Evolutionary conservation across 1,284 basidiomycete species (phyloP), one percentile per base, ranked within the genome.

Genomic region (Trametes hirsuta): DNA sequence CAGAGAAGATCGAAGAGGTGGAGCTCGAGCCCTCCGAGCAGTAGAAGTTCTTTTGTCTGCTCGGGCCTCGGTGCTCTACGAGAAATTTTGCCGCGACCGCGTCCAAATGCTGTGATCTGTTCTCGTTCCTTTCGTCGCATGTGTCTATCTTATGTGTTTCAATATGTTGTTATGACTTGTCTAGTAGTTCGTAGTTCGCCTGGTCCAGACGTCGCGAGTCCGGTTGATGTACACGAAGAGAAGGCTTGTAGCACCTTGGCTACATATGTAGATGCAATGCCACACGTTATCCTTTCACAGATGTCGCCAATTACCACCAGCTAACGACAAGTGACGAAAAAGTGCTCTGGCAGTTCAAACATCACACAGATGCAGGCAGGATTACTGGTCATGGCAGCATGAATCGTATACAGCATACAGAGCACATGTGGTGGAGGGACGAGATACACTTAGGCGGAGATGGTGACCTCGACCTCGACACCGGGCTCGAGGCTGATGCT

Each of bases 381-480:
- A 15, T 22, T 4, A 35, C 15, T 21, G 36, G 18, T 50, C 48
- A 55, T 50, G 47, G 30, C 44, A 57, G 45, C 60, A 60, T 62
- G 60, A 30, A 35, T 59, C 52, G 52, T 57, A 49, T 55, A 65
- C 25, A 47, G 48, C 61, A 63, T 65, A 63, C 56, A 63, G 21
- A 57, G 25, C 35, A 36, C 36, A 47, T 53, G 53, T 52, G 37
- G 37, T 51, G 42, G 48, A 37, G 30, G n/a, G 35, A 42, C 41
- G 34, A 37, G 41, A 44, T 34, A 53, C 52, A 58, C 21, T 70
- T 71, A 83, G 61, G 78, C 84, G 66, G 95, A 95, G 79, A 98
- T 98, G 74, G 96, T 98, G 69, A 99, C 97, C 82, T 99, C 97
- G 75, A 98, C 97, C 82, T 99, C 97, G 68, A 99, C 97, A 81